Evolutionary conservation across 345 rosid species (phyloP).

Genomic region (Xanthoceras sorbifolium): DNA sequence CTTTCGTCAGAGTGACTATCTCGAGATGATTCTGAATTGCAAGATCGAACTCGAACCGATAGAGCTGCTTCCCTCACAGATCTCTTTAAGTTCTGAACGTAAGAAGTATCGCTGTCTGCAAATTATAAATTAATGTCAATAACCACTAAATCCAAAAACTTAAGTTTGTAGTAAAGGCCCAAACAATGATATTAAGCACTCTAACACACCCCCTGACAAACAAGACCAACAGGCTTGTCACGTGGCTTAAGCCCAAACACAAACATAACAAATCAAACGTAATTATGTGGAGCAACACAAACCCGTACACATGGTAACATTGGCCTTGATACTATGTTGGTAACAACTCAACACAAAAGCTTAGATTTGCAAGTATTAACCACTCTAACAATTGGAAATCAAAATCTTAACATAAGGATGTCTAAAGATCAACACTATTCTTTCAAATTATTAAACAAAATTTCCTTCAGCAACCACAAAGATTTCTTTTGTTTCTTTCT

Average conservation of each 20-base stretch:
- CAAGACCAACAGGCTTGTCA: background rate
- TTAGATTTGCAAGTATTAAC: background rate
- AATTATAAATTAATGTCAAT: background rate
- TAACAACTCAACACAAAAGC: background rate
- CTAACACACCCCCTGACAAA: background rate
- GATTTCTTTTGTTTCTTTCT: background rate
- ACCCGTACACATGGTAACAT: background rate
- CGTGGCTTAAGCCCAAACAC: background rate
- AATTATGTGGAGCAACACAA: background rate
- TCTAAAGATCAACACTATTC: conserved; percentile 4
- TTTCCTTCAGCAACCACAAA: background rate
- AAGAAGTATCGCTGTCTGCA: conserved; percentile 70
- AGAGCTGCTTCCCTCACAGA: conserved; percentile 94
- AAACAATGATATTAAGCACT: background rate
- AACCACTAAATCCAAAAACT: background rate
- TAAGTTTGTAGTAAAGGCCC: background rate
- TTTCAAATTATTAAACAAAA: conserved; percentile 6
- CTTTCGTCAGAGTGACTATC: conserved; percentile 75
- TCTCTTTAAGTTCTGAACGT: conserved; percentile 76
- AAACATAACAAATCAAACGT: background rate
- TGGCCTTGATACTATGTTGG: background rate
- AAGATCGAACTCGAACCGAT: conserved; percentile 52
- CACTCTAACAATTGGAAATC: background rate
- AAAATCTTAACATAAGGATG: conserved; percentile 14
- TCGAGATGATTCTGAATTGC: conserved; percentile 67